A percentile compares a stretch with the other conserved stretches of the same genome.
Evolutionary conservation across 768 basidiomycete genomes (phyloP).

Genomic region (Rhizopogon roseolus): DNA sequence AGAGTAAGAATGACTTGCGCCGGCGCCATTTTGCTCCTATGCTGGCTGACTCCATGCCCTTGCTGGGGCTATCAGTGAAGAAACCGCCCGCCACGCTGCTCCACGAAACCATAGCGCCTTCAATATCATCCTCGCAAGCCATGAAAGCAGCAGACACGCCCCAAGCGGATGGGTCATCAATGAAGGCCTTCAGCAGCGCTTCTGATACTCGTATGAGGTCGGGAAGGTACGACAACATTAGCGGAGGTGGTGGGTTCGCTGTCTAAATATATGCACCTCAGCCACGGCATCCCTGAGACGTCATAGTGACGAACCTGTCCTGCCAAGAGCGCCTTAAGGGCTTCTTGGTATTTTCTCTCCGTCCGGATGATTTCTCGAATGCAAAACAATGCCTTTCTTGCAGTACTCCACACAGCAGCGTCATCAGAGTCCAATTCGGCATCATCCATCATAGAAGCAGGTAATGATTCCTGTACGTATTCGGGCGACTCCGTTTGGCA

Average conservation of each 20-base stretch:
- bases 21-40: conserved; percentile 17
- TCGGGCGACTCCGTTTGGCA: neutral
- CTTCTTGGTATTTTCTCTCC: conserved; percentile 39
- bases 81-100: conserved; percentile 27
- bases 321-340: conserved; percentile 30
- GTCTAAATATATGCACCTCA: conserved; percentile 20
- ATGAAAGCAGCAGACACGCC: conserved; percentile 62
- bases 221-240: conserved; percentile 48
- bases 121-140: conserved; percentile 44
- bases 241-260: conserved; percentile 40
- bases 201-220: conserved; percentile 48
- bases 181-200: conserved; percentile 43
- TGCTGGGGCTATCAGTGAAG: conserved; percentile 24
- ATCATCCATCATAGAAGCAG: conserved; percentile 3
- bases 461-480: neutral
- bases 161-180: conserved; percentile 59
- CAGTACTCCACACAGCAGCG: conserved; percentile 29
- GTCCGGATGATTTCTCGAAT: conserved; percentile 46
- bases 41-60: conserved; percentile 8
- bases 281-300: neutral
- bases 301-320: conserved; percentile 26
- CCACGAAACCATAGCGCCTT: conserved; percentile 55
- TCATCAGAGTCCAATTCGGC: conserved; percentile 15
- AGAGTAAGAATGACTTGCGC: conserved; percentile 14
- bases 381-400: conserved; percentile 36